These are phyloP conservation scores for Penicillium sp. DNA, from an alignment of 2,329 filamentous ascomycete genomes.

Conservation along the genomic window DNA sequence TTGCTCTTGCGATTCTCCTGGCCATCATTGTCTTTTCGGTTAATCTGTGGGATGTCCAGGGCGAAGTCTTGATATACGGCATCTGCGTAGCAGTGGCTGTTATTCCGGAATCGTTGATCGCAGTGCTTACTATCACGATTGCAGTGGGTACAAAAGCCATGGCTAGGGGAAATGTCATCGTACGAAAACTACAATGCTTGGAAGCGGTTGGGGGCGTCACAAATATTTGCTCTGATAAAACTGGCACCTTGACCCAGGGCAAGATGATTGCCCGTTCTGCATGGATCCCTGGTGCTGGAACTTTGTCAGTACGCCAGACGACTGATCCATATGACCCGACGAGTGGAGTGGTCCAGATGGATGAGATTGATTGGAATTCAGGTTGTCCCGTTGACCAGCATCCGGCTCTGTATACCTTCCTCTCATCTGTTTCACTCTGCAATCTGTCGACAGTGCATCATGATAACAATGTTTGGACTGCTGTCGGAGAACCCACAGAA, in stretches of 20 bases:
- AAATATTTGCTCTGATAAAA: constrained; percentile 65
- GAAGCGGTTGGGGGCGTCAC: constrained; percentile 64
- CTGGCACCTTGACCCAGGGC: constrained; percentile 60
- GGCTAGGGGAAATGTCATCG: constrained; percentile 60
- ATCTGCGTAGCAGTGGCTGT: constrained; percentile 65
- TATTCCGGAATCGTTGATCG: constrained; percentile 68
- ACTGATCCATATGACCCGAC: constrained; percentile 63
- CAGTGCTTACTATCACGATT: constrained; percentile 67
- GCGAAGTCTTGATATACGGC: constrained; percentile 66
- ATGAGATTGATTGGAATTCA: constrained; percentile 39
- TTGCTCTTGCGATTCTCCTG: constrained; percentile 70
- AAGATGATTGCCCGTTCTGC: constrained; percentile 67
- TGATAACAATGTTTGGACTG: constrained; percentile 55
- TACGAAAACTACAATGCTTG: constrained; percentile 60
- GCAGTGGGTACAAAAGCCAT: constrained; percentile 62
- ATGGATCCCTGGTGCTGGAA: constrained; percentile 61
- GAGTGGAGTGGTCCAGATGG: constrained; percentile 53
- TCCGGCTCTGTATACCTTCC: constrained; percentile 55
- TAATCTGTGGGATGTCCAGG: constrained; percentile 61
- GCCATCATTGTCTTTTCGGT: constrained; percentile 68
- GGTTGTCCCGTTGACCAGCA: constrained; percentile 34
- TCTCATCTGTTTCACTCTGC: constrained; percentile 62
- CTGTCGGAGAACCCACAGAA: constrained; percentile 69
- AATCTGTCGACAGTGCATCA: constrained; percentile 60
- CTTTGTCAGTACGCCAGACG: constrained; percentile 59